Base-by-base conservation (phyloP, 2,329 filamentous ascomycete species). In the Penicillium italicum region DNA sequence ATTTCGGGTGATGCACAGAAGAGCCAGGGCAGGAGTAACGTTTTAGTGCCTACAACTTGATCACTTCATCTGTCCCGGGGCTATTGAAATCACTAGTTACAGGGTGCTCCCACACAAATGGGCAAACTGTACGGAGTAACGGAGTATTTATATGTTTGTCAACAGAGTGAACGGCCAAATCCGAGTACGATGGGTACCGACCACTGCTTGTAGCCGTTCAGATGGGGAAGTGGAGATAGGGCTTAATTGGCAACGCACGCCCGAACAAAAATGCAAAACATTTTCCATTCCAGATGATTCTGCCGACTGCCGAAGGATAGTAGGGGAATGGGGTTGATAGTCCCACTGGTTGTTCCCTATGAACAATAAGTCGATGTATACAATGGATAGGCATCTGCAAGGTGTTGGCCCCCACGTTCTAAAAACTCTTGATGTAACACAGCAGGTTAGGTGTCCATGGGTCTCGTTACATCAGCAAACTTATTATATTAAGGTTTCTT, bases 401-500 rank as follows among this genome's bases (percentile, higher is more conserved):
- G 31, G 18, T 40, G 37, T 43, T 54, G 31, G 38, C 38, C 46
- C 52, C 45, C 46, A 55, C 38, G 26, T 31, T n/a, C n/a, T n/a
- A n/a, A n/a, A n/a, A n/a, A n/a, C n/a, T 26, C n/a, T n/a, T 4
- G 22, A 41, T 42, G 44, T 42, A 49, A 42, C 36, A 38, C 31
- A 43, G 16, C 46, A 31, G 14, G 14, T 22, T 24, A 24, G 14
- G n/a, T 37, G 12, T 18, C n/a, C 40, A 16, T 30, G 41, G 40
- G n/a, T 37, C 26, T 36, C 18, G 38, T 34, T n/a, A 7, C 14
- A n/a, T 34, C 33, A 3, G 3, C 6, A 16, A n/a, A n/a, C 7
- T 8, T n/a, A 34, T 1, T 8, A 34, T 18, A 18, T 36, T 18
- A 18, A 8, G 16, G 33, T 36, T 36, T 36, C 33, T 36, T 36